Conservation (phyloP, 1,284 basidiomycete genomes). For the Cutaneotrichosporon cavernicola region DNA sequence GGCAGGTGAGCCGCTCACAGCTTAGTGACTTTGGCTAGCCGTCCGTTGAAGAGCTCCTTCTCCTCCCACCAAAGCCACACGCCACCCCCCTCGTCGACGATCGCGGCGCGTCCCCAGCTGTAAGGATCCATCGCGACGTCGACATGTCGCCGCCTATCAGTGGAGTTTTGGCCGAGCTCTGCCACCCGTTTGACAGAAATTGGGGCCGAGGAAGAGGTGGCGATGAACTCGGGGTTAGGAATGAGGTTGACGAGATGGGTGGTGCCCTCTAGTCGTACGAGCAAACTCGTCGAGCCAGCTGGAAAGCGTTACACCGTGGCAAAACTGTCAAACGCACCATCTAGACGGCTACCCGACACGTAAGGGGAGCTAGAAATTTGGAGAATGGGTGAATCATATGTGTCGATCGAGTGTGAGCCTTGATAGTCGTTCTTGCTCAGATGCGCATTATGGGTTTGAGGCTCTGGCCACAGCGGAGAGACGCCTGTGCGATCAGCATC, state of each 20-base stretch:
- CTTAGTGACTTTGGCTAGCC: background rate
- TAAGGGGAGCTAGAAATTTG: constrained; percentile 13
- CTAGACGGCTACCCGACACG: background rate
- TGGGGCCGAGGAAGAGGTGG: constrained; percentile 13
- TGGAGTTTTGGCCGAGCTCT: constrained; percentile 16
- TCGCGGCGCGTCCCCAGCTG: constrained; percentile 28
- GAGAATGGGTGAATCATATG: background rate
- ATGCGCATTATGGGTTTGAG: background rate
- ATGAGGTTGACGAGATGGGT: constrained; percentile 31
- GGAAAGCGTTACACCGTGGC: background rate
- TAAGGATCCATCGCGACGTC: constrained; percentile 38
- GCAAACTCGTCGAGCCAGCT: constrained; percentile 33
- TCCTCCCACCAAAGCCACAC: constrained; percentile 45
- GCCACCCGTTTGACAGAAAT: constrained; percentile 18
- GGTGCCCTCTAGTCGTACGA: constrained; percentile 29
- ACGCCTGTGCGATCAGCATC: background rate
- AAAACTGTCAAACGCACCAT: background rate
- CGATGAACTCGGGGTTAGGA: constrained; percentile 28
- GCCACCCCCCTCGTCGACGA: constrained; percentile 44
- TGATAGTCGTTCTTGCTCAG: constrained; percentile 7
- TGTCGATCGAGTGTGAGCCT: background rate
- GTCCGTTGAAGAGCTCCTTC: constrained; percentile 23
- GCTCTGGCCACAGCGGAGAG: background rate
- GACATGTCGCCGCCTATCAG: constrained; percentile 33
- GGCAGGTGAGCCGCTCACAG: constrained; percentile 23